Base-by-base conservation (phyloP, 1,284 basidiomycete genomes). In the Ustilago cynodontis region DNA sequence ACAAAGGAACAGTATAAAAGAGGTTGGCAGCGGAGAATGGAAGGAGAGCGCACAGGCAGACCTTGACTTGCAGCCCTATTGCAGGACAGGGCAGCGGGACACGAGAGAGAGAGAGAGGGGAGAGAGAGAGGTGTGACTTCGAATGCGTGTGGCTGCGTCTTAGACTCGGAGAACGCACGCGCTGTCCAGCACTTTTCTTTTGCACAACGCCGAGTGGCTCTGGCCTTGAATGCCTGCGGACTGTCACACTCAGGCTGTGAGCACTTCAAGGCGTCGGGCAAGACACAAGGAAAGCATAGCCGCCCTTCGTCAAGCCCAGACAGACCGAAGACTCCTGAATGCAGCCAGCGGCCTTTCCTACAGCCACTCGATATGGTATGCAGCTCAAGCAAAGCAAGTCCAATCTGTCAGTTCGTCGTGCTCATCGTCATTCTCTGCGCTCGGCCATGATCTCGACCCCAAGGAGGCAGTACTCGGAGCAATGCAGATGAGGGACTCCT, bases 341-440 rank as follows among this genome's bases (percentile, higher is more conserved):
- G 65, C 59, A 67, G 65, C 65, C 52, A 51, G 65, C 65, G 56
- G 52, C n/a, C n/a, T 1, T 37, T 45, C 20, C 18, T n/a, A 31
- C 50, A 43, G 53, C 53, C 53, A 56, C 31, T 11, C 22, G 10
- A 49, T 26, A 33, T 28, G 49, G 41, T 43, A 43, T 33, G 31
- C 31, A 33, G 31, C 31, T 6, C 11, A 33, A 33, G 31, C 11
- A 33, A 33, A 33, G 5, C 31, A 5, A 33, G 11, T 33, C 11
- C 31, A 33, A 33, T 33, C 31, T 33, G 5, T 33, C 31, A 16
- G 18, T 43, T 56, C 18, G 56, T 33, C 56, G 49, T 49, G 56
- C 43, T 47, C 56, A 11, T n/a, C 22, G 18, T 20, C n/a, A 20
- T 45, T 22, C n/a, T 45, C 43, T 45, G 35, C 35, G 47, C 24